A percentile compares a stretch with the other conserved stretches of the same genome.
Conservation (phyloP, 352 stramenopile genomes). For the Globisporangium paddicum region DNA sequence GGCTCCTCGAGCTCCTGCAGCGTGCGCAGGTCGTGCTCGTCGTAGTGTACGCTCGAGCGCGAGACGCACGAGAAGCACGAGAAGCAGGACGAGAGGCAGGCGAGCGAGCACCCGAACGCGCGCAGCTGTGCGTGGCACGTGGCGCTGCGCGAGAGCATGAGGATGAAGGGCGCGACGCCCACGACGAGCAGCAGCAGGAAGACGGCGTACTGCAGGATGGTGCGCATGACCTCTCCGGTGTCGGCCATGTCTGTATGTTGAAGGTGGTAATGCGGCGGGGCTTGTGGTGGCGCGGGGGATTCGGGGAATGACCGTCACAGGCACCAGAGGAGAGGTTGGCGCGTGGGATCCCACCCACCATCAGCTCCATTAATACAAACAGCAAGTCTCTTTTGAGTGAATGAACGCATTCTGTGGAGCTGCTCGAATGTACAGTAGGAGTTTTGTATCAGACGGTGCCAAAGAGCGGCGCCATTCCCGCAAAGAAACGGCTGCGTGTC, state of each 20-base stretch:
- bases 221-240: conserved; percentile 20
- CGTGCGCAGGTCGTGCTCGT: conserved; percentile 47
- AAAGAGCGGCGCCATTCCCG: conserved; percentile 1
- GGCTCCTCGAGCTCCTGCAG: conserved; percentile 48
- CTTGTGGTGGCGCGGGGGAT: conserved; percentile 1
- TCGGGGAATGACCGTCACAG: not conserved
- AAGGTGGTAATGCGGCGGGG: not conserved
- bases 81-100: conserved; percentile 17
- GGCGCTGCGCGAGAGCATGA: conserved; percentile 44
- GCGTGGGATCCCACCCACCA: not conserved
- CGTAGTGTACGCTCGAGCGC: conserved; percentile 37
- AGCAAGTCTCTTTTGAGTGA: not conserved
- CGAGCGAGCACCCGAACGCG: conserved; percentile 30
- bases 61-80: conserved; percentile 13
- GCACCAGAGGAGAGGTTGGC: not conserved
- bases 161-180: conserved; percentile 31
- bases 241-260: conserved; percentile 7
- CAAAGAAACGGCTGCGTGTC: not conserved
- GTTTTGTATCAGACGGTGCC: not conserved
- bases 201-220: conserved; percentile 41
- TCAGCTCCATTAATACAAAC: not conserved
- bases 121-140: conserved; percentile 30
- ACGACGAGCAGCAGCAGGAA: conserved; percentile 41
- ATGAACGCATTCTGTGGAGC: not conserved
- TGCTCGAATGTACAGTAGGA: not conserved